These are phyloP conservation scores for Corinectria fuckeliana DNA, from an alignment of 2,329 filamentous ascomycete species.

Conservation along the genomic window DNA sequence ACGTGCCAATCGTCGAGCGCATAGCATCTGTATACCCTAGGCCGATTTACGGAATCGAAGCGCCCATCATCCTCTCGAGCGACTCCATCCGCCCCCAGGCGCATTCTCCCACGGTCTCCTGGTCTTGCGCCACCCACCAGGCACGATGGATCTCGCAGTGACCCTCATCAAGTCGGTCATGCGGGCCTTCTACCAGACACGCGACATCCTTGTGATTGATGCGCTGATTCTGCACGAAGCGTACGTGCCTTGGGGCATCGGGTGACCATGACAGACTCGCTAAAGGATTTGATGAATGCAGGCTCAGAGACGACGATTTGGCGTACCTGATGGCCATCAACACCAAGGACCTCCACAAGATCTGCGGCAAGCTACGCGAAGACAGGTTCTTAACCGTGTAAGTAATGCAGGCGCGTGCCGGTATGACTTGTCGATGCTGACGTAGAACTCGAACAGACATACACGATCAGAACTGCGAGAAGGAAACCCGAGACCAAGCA, in stretches of 20 bases:
- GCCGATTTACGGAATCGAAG: not conserved
- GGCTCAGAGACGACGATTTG: constrained; percentile 87
- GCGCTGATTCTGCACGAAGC: constrained; percentile 82
- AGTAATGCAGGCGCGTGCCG: constrained; percentile 37
- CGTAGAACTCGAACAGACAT: constrained; percentile 58
- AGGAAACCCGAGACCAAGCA: constrained; percentile 80
- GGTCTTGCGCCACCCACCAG: constrained; percentile 2
- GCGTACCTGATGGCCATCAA: constrained; percentile 88
- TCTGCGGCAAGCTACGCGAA: constrained; percentile 84
- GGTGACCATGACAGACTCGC: constrained; percentile 52
- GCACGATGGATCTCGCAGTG: constrained; percentile 63
- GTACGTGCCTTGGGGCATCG: constrained; percentile 55
- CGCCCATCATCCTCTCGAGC: not conserved
- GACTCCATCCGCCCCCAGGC: not conserved
- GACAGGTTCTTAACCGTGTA: constrained; percentile 86
- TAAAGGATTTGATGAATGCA: constrained; percentile 67
- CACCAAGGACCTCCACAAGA: constrained; percentile 88
- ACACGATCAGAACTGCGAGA: constrained; percentile 75
- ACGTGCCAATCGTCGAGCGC: not conserved
- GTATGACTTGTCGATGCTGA: constrained; percentile 45
- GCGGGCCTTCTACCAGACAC: constrained; percentile 85
- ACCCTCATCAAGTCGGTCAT: constrained; percentile 85
- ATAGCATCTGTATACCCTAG: not conserved
- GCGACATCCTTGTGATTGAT: constrained; percentile 85
- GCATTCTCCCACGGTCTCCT: not conserved